Percentiles rank a stretch among this genome's conserved stretches.
These are phyloP conservation scores for Solanum chiquidenum DNA, from an alignment of 257 asterid species.

Conservation along the genomic window DNA sequence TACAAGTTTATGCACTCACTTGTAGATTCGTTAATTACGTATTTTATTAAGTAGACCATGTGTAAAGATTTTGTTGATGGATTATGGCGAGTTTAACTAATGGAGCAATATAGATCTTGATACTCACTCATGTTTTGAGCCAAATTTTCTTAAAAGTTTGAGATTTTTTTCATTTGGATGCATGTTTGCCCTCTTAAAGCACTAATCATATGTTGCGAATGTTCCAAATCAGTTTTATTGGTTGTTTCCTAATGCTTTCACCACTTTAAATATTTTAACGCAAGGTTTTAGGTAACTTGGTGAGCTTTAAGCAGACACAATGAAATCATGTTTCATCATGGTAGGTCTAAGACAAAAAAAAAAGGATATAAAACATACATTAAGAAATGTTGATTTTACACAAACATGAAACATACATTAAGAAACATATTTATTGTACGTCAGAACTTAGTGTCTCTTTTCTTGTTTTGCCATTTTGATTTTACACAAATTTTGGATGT, in stretches of 20 bases:
- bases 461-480: background rate
- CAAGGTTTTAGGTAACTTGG: background rate
- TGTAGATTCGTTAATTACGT: background rate
- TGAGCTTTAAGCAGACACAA: background rate
- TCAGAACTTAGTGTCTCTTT: background rate
- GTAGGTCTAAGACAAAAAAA: background rate
- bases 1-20: background rate
- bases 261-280: background rate
- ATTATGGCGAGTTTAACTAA: background rate
- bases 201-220: background rate
- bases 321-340: background rate
- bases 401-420: background rate
- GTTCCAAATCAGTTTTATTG: background rate
- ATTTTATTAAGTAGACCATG: background rate
- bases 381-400: background rate
- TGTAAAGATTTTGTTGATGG: background rate
- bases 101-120: background rate
- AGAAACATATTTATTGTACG: background rate
- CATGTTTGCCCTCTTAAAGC: background rate
- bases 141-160: background rate
- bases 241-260: background rate
- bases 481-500: background rate
- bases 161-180: background rate
- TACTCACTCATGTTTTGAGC: background rate
- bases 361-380: background rate